These are phyloP conservation scores for Jasminum sambac DNA, from an alignment of 257 asterid genomes.

Conservation along the genomic window DNA sequence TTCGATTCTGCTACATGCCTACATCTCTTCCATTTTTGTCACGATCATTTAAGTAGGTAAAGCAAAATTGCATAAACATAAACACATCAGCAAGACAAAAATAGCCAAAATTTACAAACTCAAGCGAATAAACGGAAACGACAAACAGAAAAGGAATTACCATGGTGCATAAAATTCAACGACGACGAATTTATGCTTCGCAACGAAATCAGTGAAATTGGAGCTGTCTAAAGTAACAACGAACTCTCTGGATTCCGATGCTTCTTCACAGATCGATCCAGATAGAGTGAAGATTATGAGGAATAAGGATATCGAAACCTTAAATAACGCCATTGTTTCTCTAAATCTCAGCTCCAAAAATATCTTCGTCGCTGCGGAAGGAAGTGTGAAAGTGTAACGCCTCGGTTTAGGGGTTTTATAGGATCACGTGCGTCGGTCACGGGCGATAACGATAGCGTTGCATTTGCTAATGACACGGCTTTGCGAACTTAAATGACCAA, in stretches of 20 bases:
- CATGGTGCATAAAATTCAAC: constrained; percentile 94
- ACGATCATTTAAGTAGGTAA: too few relatives aligned
- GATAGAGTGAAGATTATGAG: constrained; percentile 25
- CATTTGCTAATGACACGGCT: not conserved
- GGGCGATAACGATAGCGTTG: not conserved
- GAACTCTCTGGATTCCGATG: constrained; percentile 56
- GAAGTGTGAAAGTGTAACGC: not conserved
- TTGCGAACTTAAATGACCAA: not conserved
- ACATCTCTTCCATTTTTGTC: constrained; percentile 51
- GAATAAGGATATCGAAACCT: constrained; percentile 24
- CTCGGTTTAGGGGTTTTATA: not conserved
- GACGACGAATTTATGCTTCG: constrained; percentile 68
- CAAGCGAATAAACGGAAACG: not conserved
- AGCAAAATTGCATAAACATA: not conserved
- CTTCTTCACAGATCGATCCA: constrained; percentile 35
- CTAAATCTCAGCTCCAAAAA: constrained; percentile 34
- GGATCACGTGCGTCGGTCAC: not conserved
- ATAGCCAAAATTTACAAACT: not conserved
- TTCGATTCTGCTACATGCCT: constrained; percentile 34
- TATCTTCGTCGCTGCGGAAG: constrained; percentile 9
- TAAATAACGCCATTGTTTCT: constrained; percentile 40
- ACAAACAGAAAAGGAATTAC: constrained; percentile 29
- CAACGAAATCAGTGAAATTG: constrained; percentile 79
- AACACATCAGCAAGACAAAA: not conserved
- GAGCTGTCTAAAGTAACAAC: constrained; percentile 71